Base-by-base conservation (phyloP, 306 rosid genomes). In the Prunus padus region DNA sequence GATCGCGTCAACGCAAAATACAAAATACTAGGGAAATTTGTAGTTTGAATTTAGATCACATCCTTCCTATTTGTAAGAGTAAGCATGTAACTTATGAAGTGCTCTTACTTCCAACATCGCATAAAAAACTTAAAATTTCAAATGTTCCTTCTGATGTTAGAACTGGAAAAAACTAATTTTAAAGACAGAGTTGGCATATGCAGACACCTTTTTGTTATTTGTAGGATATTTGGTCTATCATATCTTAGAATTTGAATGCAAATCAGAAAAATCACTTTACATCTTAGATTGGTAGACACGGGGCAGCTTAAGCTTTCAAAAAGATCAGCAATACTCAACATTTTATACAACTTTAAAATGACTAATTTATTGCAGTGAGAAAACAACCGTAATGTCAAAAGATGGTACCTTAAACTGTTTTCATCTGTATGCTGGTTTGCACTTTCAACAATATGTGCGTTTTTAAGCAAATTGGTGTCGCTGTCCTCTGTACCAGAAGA, bases 401-500 rank as follows among this genome's bases (percentile, higher is more conserved):
- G 70, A 74, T 72, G 67, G 51, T 83, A 93, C 92, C 92, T 84
- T 66, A 46, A 56, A 68, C 64, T 76, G 62, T 82, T 68, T 60
- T 10, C 52, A 51, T 44, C 81, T 55, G 60, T 75, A 37, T 66
- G 66, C 68, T 71, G 68, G 67, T 82, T 83, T 22, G 45, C 72
- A 68, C 74, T 78, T 79, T 89, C 89, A 76, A 68, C 52, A 69
- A 89, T 42, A 66, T 65, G 37, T 50, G 79, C 84, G 46, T 77
- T 74, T 74, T 81, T 81, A 33, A 92, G 93, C 76, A 92, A 79
- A 76, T 82, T 79, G 55, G 63, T 66, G 80, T 95, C 97, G 33
- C 83, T 77, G 67, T 92, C 96, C 76, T 86, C 90, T 14, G 87
- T 81, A 80, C 97, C 90, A 0, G 96, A 87, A 79, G 82, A 64